Conservation (phyloP, 495 filamentous ascomycete species). For the Chaetomium tenue region DNA sequence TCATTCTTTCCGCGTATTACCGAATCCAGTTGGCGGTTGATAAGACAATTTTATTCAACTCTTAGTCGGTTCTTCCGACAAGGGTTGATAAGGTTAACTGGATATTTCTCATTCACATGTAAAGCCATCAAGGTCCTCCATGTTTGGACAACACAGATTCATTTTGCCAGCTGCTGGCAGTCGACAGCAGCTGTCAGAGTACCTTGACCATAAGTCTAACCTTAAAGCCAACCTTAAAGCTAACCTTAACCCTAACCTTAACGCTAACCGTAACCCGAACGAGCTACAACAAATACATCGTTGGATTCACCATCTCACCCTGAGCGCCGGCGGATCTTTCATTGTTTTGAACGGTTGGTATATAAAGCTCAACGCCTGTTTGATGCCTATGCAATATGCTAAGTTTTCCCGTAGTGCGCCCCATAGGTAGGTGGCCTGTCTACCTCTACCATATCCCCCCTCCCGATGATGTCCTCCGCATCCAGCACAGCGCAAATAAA, state of each 20-base stretch:
- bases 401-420: too few relatives aligned
- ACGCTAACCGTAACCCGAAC: too few relatives aligned
- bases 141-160: too few relatives aligned
- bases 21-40: neutral
- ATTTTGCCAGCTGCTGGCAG: neutral
- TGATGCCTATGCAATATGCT: conserved; percentile 17
- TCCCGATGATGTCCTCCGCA: too few relatives aligned
- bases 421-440: too few relatives aligned
- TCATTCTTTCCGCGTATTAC: neutral
- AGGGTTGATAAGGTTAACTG: neutral
- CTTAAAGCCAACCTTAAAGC: too few relatives aligned
- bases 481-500: too few relatives aligned
- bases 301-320: neutral
- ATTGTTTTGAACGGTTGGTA: neutral
- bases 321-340: neutral
- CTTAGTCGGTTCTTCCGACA: too few relatives aligned
- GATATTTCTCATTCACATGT: neutral
- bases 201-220: too few relatives aligned
- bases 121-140: conserved; percentile 3
- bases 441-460: too few relatives aligned
- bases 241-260: too few relatives aligned
- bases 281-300: neutral
- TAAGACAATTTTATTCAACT: too few relatives aligned
- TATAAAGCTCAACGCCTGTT: conserved; percentile 10
- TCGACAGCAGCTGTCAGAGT: neutral